A percentile compares a stretch with the other conserved stretches of the same genome.
Conservation (phyloP, 306 rosid species). For the Vigna radiata region DNA sequence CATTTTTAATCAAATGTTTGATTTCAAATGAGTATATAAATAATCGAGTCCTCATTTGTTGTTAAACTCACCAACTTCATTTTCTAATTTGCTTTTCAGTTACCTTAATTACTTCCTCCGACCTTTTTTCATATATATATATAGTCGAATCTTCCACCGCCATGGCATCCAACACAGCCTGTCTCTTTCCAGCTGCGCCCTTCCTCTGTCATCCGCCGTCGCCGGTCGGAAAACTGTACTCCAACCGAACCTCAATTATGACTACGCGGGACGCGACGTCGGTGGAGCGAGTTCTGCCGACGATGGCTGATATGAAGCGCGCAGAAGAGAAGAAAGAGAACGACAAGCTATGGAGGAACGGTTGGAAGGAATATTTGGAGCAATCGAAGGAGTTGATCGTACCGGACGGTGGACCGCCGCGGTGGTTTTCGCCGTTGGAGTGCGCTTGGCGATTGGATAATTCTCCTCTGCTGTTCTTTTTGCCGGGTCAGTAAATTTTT, state of each 20-base stretch:
- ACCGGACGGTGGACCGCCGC: conserved; percentile 76
- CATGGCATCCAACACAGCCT: conserved; percentile 59
- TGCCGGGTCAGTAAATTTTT: conserved; percentile 65
- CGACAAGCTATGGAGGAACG: conserved; percentile 37
- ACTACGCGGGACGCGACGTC: conserved; percentile 46
- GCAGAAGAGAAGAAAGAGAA: conserved; percentile 11
- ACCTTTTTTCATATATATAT: not conserved
- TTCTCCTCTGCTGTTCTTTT: conserved; percentile 75
- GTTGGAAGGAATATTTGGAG: conserved; percentile 59
- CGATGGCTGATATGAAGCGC: conserved; percentile 1
- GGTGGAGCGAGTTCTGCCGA: conserved; percentile 30
- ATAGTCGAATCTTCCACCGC: conserved; percentile 14
- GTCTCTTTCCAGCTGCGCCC: conserved; percentile 38
- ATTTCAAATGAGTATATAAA: too few species aligned
- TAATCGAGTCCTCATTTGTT: not conserved
- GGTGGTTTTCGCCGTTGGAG: conserved; percentile 87
- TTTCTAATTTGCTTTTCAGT: not conserved
- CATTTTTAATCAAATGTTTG: too few species aligned
- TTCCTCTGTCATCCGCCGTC: conserved; percentile 38
- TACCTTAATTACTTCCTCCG: not conserved
- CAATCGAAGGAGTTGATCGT: conserved; percentile 54
- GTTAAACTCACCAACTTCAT: not conserved
- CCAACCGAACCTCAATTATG: conserved; percentile 7
- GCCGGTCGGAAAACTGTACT: conserved; percentile 9
- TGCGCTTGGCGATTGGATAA: conserved; percentile 51